Evolutionary conservation across 225 moss, liverwort and hornwort species (phyloP).

Genomic region (Thuidium tamariscinum): DNA sequence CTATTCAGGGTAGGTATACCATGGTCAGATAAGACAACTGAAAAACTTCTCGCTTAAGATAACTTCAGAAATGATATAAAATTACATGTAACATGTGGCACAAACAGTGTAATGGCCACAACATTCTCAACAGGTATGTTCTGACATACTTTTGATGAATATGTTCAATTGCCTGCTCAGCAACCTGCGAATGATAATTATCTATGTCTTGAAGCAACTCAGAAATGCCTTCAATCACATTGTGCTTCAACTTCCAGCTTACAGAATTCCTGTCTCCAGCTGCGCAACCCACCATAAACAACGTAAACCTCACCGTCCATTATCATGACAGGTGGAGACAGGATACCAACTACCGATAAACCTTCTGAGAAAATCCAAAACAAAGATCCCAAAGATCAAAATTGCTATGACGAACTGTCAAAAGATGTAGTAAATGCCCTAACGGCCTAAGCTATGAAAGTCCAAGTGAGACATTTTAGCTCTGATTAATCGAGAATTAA

Average conservation of each 20-base stretch:
- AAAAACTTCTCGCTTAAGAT: background rate
- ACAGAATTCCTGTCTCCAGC: slow-evolving; percentile 94
- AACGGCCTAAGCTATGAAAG: background rate
- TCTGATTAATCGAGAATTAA: background rate
- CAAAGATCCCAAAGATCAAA: background rate
- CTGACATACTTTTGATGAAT: slow-evolving; percentile 91
- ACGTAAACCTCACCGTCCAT: background rate
- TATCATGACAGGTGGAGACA: background rate
- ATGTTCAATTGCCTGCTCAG: slow-evolving; percentile 97
- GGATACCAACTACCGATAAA: background rate
- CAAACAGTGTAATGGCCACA: background rate
- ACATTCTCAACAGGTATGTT: background rate
- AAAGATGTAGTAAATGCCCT: background rate
- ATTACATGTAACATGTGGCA: background rate
- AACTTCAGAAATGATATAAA: background rate
- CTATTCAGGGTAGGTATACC: background rate
- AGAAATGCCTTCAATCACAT: slow-evolving; percentile 93
- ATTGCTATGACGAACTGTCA: background rate
- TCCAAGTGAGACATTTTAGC: background rate
- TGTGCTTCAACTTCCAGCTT: slow-evolving; percentile 95
- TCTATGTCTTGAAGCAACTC: slow-evolving; percentile 78
- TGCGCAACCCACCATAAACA: slow-evolving; percentile 16
- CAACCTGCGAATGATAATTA: slow-evolving; percentile 84
- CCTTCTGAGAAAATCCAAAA: background rate
- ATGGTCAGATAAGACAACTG: background rate